Evolutionary conservation across 148 eudicot genomes (phyloP).

Genomic region (Vaccinium darrowii): DNA sequence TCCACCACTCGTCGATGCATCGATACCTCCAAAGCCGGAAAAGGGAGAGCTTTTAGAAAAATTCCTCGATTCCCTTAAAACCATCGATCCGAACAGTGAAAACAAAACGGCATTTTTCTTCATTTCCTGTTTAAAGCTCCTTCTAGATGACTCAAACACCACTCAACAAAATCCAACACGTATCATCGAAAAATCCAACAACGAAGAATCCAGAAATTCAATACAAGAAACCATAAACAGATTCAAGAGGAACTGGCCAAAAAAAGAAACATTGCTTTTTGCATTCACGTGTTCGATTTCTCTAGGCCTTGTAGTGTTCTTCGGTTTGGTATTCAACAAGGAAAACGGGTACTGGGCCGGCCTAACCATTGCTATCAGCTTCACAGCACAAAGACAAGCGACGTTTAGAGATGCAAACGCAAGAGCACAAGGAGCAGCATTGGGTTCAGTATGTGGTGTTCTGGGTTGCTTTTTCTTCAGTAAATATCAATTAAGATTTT

Average conservation of each 20-base stretch:
- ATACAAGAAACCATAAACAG: not conserved
- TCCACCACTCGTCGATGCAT: slow-evolving; percentile 17
- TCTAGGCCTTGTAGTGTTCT: slow-evolving; percentile 39
- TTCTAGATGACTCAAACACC: slow-evolving; percentile 15
- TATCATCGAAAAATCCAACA: not conserved
- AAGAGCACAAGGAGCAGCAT: slow-evolving; percentile 55
- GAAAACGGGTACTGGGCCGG: slow-evolving; percentile 62
- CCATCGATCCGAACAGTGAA: slow-evolving; percentile 7
- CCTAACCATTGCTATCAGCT: slow-evolving; percentile 53
- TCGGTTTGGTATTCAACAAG: slow-evolving; percentile 46
- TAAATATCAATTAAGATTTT: slow-evolving; percentile 16
- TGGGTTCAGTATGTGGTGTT: slow-evolving; percentile 55
- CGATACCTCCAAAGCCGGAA: slow-evolving; percentile 21
- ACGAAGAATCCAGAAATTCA: slow-evolving; percentile 1
- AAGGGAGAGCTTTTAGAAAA: slow-evolving; percentile 16
- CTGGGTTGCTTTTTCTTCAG: slow-evolving; percentile 42
- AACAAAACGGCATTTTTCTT: slow-evolving; percentile 27
- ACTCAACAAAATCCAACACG: not conserved
- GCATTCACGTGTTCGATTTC: slow-evolving; percentile 53
- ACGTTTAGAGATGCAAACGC: slow-evolving; percentile 43
- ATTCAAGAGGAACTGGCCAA: slow-evolving; percentile 11
- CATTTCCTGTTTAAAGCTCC: slow-evolving; percentile 33
- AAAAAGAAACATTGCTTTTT: slow-evolving; percentile 28
- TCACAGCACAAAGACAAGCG: slow-evolving; percentile 36
- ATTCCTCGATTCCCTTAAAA: slow-evolving; percentile 13